phyloP scores from a whole-genome alignment of 2,329 filamentous ascomycete species.

The Hypoxylon sp. region DNA sequence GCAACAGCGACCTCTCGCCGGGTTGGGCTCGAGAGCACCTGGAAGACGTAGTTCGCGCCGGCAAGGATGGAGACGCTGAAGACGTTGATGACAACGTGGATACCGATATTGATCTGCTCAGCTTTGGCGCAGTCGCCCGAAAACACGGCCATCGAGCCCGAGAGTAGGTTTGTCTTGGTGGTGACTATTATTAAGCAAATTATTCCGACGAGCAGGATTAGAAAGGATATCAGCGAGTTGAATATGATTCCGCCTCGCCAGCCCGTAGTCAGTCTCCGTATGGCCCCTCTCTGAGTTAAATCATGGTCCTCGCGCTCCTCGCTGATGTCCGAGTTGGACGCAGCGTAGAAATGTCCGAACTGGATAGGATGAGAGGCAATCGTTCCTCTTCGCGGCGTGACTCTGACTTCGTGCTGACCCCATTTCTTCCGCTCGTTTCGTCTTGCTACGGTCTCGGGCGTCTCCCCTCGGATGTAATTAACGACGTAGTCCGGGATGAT shows the following conservation, averaged over 20 bases:
- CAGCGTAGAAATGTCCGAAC: constrained; percentile 46
- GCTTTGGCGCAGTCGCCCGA: constrained; percentile 51
- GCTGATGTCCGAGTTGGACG: constrained; percentile 33
- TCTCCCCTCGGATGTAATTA: constrained; percentile 63
- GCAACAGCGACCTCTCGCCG: constrained; percentile 57
- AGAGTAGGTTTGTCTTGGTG: constrained; percentile 45
- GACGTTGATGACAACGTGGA: constrained; percentile 56
- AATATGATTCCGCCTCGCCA: constrained; percentile 59
- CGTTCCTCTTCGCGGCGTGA: constrained; percentile 44
- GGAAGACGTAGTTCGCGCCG: constrained; percentile 61
- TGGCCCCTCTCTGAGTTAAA: constrained; percentile 41
- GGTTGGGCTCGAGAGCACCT: constrained; percentile 63
- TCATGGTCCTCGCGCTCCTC: constrained; percentile 37
- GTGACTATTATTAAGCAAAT: constrained; percentile 51
- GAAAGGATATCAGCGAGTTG: constrained; percentile 52
- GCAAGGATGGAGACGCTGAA: constrained; percentile 54
- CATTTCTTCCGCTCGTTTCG: constrained; percentile 51
- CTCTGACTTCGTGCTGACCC: constrained; percentile 46
- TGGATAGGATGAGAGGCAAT: constrained; percentile 48
- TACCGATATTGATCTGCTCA: constrained; percentile 49
- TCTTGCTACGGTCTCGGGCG: constrained; percentile 59
- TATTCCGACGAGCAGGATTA: constrained; percentile 49
- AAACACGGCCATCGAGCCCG: constrained; percentile 50
- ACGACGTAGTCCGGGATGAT: constrained; percentile 64
- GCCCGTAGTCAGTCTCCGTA: constrained; percentile 49